Evolutionary conservation across 768 basidiomycete genomes (phyloP).

Genomic region (Naganishia onofrii): DNA sequence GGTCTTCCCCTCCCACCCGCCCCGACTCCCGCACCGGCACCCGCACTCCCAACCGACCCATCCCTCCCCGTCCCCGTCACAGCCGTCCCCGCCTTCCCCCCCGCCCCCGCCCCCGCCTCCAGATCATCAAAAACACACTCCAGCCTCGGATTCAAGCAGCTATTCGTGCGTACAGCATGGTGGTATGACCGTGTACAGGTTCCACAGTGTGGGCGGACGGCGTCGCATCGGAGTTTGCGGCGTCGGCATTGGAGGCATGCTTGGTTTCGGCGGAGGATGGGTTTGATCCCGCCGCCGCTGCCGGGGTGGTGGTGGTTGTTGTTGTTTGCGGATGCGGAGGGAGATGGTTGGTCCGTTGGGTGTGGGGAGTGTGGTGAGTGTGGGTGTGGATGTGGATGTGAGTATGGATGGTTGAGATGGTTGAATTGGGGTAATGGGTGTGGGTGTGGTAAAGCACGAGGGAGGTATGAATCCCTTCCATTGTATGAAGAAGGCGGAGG

Average conservation of each 20-base stretch:
- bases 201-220: slow-evolving; percentile 36
- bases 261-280: slow-evolving; percentile 46
- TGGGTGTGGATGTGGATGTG: background rate
- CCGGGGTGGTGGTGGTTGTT: slow-evolving; percentile 33
- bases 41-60: background rate
- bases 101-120: slow-evolving; percentile 28
- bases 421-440: too few relatives aligned
- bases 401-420: too few relatives aligned
- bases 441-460: too few relatives aligned
- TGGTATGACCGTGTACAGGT: slow-evolving; percentile 41
- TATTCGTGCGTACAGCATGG: slow-evolving; percentile 43
- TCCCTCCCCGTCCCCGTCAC: slow-evolving; percentile 18
- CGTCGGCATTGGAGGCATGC: slow-evolving; percentile 50
- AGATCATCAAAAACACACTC: slow-evolving; percentile 43
- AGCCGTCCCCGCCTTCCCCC: slow-evolving; percentile 20
- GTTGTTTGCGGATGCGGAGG: background rate
- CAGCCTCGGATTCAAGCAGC: slow-evolving; percentile 32
- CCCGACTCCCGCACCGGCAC: background rate
- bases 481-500: too few relatives aligned
- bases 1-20: background rate
- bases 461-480: too few relatives aligned
- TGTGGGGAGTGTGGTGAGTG: background rate
- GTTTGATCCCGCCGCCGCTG: slow-evolving; percentile 23
- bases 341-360: background rate
- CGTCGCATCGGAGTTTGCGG: slow-evolving; percentile 51